A percentile compares a stretch with the other conserved stretches of the same genome.
phyloP scores from a whole-genome alignment of 1,284 basidiomycete species.

The Bjerkandera adusta region DNA sequence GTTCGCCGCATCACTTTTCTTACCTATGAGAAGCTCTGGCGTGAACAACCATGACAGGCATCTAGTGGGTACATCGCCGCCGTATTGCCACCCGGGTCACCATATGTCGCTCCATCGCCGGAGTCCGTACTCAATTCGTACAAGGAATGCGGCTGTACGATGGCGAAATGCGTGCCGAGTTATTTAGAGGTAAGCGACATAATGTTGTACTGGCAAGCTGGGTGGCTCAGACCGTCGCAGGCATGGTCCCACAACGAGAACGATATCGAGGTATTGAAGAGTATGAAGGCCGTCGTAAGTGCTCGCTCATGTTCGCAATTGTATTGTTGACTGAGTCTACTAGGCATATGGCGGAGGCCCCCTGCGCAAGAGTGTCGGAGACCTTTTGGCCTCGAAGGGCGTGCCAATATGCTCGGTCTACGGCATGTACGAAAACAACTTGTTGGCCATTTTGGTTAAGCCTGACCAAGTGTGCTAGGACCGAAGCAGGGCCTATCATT shows the following conservation, averaged over 20 bases:
- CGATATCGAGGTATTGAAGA: constrained; percentile 10
- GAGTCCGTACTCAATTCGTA: neutral
- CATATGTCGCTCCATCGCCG: neutral
- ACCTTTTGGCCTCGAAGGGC: constrained; percentile 14
- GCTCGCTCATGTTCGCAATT: neutral
- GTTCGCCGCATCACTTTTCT: neutral
- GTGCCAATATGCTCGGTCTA: constrained; percentile 15
- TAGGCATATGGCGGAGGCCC: constrained; percentile 20
- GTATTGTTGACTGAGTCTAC: neutral
- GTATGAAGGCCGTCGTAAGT: constrained; percentile 10
- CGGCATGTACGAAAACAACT: constrained; percentile 18
- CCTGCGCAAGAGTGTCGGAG: constrained; percentile 17
- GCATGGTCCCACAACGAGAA: constrained; percentile 8
- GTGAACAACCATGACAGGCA: neutral
- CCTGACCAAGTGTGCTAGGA: too few relatives aligned
- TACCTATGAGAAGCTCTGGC: too few relatives aligned
- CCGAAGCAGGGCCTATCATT: constrained; percentile 20
- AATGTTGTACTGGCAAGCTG: too few relatives aligned
- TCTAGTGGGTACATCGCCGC: constrained; percentile 1
- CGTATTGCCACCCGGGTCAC: neutral
- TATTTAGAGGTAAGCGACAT: constrained; percentile 19
- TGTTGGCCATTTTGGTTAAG: too few relatives aligned
- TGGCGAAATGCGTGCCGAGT: constrained; percentile 22
- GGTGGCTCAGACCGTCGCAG: too few relatives aligned
- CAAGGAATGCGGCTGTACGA: neutral